A percentile compares a stretch with the other conserved stretches of the same genome.
Conservation (phyloP, 2,329 filamentous ascomycete species). For the Calonectria henricotiae region DNA sequence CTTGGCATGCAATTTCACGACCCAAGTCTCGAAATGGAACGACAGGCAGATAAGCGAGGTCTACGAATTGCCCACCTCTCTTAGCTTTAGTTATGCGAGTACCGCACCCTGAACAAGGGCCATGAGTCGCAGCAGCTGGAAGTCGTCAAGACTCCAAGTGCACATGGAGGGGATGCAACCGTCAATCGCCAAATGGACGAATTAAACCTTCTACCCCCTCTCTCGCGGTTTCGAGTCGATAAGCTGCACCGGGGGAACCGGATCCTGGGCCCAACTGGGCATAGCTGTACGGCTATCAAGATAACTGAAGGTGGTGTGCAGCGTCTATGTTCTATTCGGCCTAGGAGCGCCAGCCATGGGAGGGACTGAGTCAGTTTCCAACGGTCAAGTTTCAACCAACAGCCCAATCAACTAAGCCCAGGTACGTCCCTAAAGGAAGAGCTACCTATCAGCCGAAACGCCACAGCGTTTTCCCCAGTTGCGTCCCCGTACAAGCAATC, state of each 20-base stretch:
- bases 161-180: not conserved
- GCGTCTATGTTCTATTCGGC: not conserved
- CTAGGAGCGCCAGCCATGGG: not conserved
- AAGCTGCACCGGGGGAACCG: constrained; percentile 14
- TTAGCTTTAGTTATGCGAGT: not conserved
- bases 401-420: constrained; percentile 5
- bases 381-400: constrained; percentile 2
- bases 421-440: not conserved
- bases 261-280: constrained; percentile 2
- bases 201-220: not conserved
- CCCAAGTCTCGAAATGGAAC: not conserved
- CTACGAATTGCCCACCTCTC: not conserved
- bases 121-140: constrained; percentile 19
- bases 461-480: constrained; percentile 9
- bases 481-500: no score
- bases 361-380: constrained; percentile 7
- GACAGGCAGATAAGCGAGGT: constrained; percentile 9
- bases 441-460: constrained; percentile 13
- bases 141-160: not conserved
- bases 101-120: not conserved
- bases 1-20: constrained; percentile 3
- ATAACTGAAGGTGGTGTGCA: not conserved
- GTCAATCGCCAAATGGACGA: not conserved
- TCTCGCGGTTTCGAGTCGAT: constrained; percentile 12
- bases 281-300: not conserved